These are phyloP conservation scores for Phialemonium atrogriseum DNA, from an alignment of 2,329 filamentous ascomycete genomes.

Conservation along the genomic window DNA sequence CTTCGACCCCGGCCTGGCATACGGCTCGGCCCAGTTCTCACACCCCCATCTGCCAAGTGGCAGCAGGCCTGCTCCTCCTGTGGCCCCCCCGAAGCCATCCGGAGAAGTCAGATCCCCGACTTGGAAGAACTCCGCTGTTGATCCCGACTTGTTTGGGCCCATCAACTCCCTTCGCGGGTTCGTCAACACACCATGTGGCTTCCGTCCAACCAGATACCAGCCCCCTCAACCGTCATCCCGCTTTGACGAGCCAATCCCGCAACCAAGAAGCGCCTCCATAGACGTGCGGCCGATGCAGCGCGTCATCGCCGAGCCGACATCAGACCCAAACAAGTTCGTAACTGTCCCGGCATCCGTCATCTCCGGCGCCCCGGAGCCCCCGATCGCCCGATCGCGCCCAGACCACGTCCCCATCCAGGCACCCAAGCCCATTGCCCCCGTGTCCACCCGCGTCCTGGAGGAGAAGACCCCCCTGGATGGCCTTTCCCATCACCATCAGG, in stretches of 20 bases:
- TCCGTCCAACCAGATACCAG: slow-evolving; percentile 24
- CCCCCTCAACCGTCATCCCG: slow-evolving; percentile 9
- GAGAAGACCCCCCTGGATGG: slow-evolving; percentile 31
- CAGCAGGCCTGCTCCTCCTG: slow-evolving; percentile 28
- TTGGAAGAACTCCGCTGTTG: slow-evolving; percentile 43
- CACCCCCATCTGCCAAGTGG: slow-evolving; percentile 20
- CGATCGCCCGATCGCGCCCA: slow-evolving; percentile 37
- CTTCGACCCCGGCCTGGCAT: slow-evolving; percentile 32
- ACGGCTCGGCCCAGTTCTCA: slow-evolving; percentile 24
- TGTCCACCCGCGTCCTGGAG: slow-evolving; percentile 61
- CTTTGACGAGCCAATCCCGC: slow-evolving; percentile 26
- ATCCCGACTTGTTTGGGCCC: slow-evolving; percentile 51
- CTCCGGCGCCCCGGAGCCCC: slow-evolving; percentile 20
- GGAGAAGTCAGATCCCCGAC: slow-evolving; percentile 17
- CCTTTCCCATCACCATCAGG: slow-evolving; percentile 14
- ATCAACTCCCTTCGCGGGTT: slow-evolving; percentile 51
- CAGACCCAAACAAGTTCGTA: slow-evolving; percentile 57
- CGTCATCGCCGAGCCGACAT: slow-evolving; percentile 58
- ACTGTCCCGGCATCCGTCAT: slow-evolving; percentile 40
- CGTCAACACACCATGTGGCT: slow-evolving; percentile 48
- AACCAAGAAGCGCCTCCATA: slow-evolving; percentile 25
- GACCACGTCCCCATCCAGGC: slow-evolving; percentile 69
- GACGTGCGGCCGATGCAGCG: slow-evolving; percentile 44
- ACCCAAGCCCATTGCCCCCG: slow-evolving; percentile 69
- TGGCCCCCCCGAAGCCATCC: slow-evolving; percentile 16